Conservation (phyloP, 371 early-diverging fungal species). For the Mucor lusitanicus region DNA sequence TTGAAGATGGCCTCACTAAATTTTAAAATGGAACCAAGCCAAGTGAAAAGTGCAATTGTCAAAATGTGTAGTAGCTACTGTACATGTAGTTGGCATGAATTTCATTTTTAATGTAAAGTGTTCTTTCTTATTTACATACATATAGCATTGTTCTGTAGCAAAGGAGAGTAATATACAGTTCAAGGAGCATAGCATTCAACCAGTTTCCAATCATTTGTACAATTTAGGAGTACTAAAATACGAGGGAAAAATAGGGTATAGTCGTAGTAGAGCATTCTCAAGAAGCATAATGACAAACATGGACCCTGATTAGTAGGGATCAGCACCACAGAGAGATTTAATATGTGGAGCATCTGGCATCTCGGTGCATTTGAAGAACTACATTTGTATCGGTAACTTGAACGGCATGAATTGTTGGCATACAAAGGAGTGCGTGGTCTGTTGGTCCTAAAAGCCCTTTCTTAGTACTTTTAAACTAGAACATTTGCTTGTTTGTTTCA, state of each 20-base stretch:
- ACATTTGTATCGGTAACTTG: background rate
- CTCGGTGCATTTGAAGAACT: background rate
- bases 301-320: background rate
- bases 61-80: background rate
- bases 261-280: background rate
- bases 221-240: background rate
- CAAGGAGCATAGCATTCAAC: background rate
- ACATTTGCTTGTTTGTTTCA: too few species aligned
- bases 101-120: background rate
- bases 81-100: background rate
- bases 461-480: too few species aligned
- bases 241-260: background rate
- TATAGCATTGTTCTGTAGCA: background rate
- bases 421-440: background rate
- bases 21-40: background rate
- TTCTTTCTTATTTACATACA: background rate
- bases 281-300: background rate
- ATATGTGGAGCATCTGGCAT: background rate
- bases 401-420: background rate
- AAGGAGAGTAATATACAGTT: background rate
- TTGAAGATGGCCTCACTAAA: background rate
- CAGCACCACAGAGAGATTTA: background rate
- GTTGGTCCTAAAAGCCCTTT: too few species aligned
- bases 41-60: background rate
- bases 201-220: background rate